phyloP scores from a whole-genome alignment of 106 monocot genomes.

The Ottelia alismoides region DNA sequence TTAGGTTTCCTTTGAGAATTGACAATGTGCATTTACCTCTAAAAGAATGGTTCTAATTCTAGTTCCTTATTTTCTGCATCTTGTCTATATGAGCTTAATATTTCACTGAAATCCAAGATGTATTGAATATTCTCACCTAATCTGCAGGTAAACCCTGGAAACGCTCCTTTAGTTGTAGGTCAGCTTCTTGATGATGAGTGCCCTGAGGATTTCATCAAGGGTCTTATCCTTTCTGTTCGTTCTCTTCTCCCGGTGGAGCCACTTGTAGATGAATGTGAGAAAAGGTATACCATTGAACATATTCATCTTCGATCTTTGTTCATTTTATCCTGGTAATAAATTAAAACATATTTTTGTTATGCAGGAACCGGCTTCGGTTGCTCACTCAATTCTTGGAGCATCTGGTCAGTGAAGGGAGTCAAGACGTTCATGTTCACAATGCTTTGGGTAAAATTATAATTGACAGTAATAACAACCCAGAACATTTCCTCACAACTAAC shows the following conservation, averaged over 20 bases:
- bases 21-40: not conserved
- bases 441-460: constrained; percentile 96
- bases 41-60: too few species aligned
- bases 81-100: not conserved
- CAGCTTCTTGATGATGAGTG: constrained; percentile 98
- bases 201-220: constrained; percentile 97
- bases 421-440: constrained; percentile 99
- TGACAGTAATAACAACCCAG: constrained; percentile 96
- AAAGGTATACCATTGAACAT: constrained; percentile 38
- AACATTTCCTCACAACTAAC: constrained; percentile 96
- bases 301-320: not conserved
- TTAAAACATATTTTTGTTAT: constrained; percentile 5
- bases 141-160: constrained; percentile 75
- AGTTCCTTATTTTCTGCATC: not conserved
- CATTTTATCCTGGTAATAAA: not conserved
- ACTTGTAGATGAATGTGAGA: constrained; percentile 97
- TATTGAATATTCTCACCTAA: constrained; percentile 1
- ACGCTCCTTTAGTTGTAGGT: constrained; percentile 93
- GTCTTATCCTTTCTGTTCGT: constrained; percentile 95
- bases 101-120: not conserved
- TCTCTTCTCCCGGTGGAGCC: constrained; percentile 97
- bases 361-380: constrained; percentile 77
- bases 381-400: constrained; percentile 96
- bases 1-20: not conserved
- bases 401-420: constrained; percentile 96